Base-by-base conservation (phyloP, 2,329 filamentous ascomycete species). In the Sporothrix humicola region DNA sequence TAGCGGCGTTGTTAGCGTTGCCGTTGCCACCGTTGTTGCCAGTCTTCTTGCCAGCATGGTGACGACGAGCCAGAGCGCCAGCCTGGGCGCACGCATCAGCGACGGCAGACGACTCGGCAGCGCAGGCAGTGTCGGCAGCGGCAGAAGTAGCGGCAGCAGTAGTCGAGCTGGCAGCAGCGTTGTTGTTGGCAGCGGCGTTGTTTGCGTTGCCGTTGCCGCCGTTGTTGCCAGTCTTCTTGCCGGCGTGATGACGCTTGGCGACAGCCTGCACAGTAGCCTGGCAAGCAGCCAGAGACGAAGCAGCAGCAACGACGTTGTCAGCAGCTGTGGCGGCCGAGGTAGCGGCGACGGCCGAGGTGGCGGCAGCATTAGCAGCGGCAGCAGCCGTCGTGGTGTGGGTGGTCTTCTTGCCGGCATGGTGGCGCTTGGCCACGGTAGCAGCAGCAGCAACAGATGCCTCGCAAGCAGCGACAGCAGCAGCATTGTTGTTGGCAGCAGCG, bases 1-100 rank as follows among this genome's bases (percentile, higher is more conserved):
- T 12, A 46, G 26, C 46, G 5, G 59, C 59, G 31, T 58, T 26
- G 15, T 44, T 44, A 5, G 70, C 58, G 9, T 44, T 42, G 4
- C 58, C 56, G 12, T 42, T 56, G 20, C 20, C 48, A 42, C n/a
- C 20, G 9, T 10, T 68, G 65, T 37, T 37, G 5, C 31, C 31
- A 37, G 68, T 70, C 56, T 71, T 71, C 56, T 71, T 71, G 44
- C 69, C 69, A 9, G 70, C 70, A 5, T 72, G 58, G 46, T 72
- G 56, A 20, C 68, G 68, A 15, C 44, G 42, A 42, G 63, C 63
- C n/a, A 68, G n/a, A 3, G 68, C 46, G 17, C 15, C 50, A 12
- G 20, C 26, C 13, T 31, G 26, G 3, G 23, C 68, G 31, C 58
- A 59, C 5, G 26, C 56, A 8, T 58, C 46, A 13, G 70, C 23